phyloP scores from a whole-genome alignment of 2,329 filamentous ascomycete genomes.

The Cladophialophora chaetospira region DNA sequence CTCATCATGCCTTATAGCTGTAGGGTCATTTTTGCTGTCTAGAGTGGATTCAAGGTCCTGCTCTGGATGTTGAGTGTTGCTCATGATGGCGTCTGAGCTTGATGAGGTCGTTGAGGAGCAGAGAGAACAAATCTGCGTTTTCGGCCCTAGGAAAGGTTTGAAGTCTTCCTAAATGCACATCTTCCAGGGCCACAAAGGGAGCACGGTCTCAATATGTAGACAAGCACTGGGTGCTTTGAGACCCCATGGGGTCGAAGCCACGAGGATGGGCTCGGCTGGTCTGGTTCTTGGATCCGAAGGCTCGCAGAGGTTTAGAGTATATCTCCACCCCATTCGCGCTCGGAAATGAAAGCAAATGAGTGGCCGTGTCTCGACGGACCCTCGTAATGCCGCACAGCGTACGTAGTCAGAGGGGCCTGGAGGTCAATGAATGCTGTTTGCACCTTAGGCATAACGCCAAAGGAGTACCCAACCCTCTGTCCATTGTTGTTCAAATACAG shows the following conservation, averaged over 20 bases:
- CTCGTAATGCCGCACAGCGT: neutral
- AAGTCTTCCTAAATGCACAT: neutral
- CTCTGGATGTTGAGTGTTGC: neutral
- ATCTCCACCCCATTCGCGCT: neutral
- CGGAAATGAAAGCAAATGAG: too few relatives aligned
- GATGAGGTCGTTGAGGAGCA: neutral
- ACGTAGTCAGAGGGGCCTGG: neutral
- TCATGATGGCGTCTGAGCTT: neutral
- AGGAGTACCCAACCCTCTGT: too few relatives aligned
- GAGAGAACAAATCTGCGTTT: neutral
- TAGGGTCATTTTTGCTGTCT: constrained; percentile 1
- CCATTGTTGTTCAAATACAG: too few relatives aligned
- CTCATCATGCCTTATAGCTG: constrained; percentile 1
- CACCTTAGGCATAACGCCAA: too few relatives aligned
- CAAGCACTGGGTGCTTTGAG: neutral
- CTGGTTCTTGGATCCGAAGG: neutral
- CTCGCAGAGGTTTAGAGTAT: neutral
- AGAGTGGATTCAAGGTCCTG: constrained; percentile 1
- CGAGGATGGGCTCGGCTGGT: neutral
- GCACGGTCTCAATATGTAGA: neutral
- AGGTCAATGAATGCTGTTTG: neutral
- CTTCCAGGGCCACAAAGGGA: neutral
- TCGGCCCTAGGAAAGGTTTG: neutral
- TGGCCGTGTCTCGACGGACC: neutral
- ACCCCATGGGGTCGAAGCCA: neutral